Evolutionary conservation across 2,329 filamentous ascomycete genomes (phyloP).

Genomic region (Epicoccum nigrum): DNA sequence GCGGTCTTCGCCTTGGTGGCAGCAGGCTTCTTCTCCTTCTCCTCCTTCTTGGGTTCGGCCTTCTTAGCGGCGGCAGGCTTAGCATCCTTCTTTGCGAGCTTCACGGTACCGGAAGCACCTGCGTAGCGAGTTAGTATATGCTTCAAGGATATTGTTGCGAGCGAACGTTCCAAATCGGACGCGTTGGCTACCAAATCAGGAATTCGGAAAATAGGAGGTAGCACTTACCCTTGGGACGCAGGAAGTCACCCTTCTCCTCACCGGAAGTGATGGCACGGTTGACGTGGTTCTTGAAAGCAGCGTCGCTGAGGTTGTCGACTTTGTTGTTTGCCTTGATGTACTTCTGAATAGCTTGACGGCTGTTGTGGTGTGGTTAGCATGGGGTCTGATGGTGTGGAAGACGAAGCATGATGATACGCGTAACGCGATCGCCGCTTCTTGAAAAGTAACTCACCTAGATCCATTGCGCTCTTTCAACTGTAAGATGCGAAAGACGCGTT

Average conservation of each 20-base stretch:
- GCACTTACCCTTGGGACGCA: slow-evolving; percentile 86
- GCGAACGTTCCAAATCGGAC: slow-evolving; percentile 1
- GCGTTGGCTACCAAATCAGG: background rate
- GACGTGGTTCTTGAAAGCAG: slow-evolving; percentile 74
- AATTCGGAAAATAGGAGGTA: background rate
- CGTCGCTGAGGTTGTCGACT: slow-evolving; percentile 60
- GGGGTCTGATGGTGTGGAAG: slow-evolving; percentile 26
- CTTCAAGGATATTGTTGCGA: background rate
- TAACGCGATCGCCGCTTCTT: slow-evolving; percentile 23
- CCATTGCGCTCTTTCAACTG: slow-evolving; percentile 75
- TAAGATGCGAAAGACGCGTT: slow-evolving; percentile 53
- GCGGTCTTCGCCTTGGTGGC: slow-evolving; percentile 40
- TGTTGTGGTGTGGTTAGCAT: slow-evolving; percentile 51
- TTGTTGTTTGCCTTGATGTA: slow-evolving; percentile 76
- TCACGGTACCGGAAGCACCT: slow-evolving; percentile 88
- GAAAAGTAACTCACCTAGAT: slow-evolving; percentile 64
- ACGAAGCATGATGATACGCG: slow-evolving; percentile 36
- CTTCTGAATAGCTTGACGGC: slow-evolving; percentile 76
- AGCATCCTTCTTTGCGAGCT: slow-evolving; percentile 81
- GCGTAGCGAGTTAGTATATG: slow-evolving; percentile 32
- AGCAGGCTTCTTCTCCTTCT: slow-evolving; percentile 37
- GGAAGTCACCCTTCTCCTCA: slow-evolving; percentile 85
- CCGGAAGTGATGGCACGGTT: slow-evolving; percentile 83
- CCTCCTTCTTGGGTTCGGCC: slow-evolving; percentile 41
- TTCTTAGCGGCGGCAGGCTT: slow-evolving; percentile 42